Conservation (phyloP, 306 rosid species). For the Comarum palustre region DNA sequence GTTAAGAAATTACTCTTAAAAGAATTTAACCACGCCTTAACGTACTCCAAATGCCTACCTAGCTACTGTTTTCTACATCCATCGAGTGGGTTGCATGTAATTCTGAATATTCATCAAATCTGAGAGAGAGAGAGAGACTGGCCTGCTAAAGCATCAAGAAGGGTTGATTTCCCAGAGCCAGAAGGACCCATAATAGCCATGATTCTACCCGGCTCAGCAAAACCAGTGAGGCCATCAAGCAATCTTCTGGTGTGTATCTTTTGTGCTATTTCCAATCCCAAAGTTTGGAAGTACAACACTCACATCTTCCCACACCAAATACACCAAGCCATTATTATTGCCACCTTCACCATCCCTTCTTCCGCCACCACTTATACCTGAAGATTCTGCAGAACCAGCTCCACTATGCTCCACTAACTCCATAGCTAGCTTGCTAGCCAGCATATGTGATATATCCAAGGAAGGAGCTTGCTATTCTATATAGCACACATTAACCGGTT, state of each 20-base stretch:
- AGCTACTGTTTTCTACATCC: neutral
- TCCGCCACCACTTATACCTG: slow-evolving; percentile 4
- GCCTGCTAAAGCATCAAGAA: slow-evolving; percentile 92
- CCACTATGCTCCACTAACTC: neutral
- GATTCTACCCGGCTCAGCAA: slow-evolving; percentile 79
- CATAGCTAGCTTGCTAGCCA: slow-evolving; percentile 4
- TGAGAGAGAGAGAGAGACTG: neutral
- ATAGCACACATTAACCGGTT: neutral
- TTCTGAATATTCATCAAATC: neutral
- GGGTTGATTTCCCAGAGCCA: slow-evolving; percentile 94
- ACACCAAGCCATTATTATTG: slow-evolving; percentile 34
- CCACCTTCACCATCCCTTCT: neutral
- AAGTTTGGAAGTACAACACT: slow-evolving; percentile 69
- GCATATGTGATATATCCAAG: neutral
- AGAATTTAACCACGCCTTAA: neutral
- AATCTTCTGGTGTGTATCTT: slow-evolving; percentile 58
- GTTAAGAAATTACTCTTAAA: neutral
- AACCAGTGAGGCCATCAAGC: slow-evolving; percentile 70
- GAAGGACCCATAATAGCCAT: slow-evolving; percentile 98
- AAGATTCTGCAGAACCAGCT: neutral
- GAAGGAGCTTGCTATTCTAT: neutral
- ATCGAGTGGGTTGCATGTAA: neutral
- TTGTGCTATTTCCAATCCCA: slow-evolving; percentile 19
- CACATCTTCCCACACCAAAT: slow-evolving; percentile 79
- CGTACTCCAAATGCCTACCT: neutral